These are phyloP conservation scores for Leishmania aethiopica DNA, from an alignment of 208 protist species.

Conservation along the genomic window DNA sequence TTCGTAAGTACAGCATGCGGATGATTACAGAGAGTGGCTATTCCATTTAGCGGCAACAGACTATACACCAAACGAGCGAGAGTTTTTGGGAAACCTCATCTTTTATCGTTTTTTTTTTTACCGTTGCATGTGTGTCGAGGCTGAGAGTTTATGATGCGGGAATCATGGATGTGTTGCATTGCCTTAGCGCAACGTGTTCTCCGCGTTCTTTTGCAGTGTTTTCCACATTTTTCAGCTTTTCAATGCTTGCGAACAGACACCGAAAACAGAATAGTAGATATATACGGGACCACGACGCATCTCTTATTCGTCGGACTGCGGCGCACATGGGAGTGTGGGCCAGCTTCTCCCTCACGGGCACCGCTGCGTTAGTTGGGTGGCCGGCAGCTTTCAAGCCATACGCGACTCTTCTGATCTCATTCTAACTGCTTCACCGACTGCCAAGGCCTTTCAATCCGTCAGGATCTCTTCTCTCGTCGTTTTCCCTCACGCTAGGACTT, in stretches of 20 bases:
- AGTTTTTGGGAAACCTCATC: background rate
- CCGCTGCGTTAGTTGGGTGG: background rate
- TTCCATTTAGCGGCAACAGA: conserved; percentile 11
- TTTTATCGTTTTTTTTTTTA: conserved; percentile 10
- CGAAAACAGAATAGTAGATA: background rate
- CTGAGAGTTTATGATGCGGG: background rate
- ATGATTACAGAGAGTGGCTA: conserved; percentile 68
- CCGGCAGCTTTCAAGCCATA: background rate
- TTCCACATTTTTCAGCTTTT: background rate
- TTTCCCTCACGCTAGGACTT: background rate
- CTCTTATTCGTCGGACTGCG: background rate
- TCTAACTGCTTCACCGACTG: background rate
- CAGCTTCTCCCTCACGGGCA: background rate
- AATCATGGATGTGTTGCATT: background rate
- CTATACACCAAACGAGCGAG: background rate
- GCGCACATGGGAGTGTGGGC: background rate
- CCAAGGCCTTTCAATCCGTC: background rate
- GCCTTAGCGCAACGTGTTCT: background rate
- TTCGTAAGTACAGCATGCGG: conserved; percentile 82
- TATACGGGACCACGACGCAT: background rate
- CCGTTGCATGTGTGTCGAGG: background rate
- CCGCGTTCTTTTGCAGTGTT: background rate
- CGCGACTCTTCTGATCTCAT: background rate
- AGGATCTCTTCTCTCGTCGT: background rate
- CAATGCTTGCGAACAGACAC: background rate